Evolutionary conservation across 2,329 filamentous ascomycete species (phyloP).

Genomic region (Penicillium rolfsii): DNA sequence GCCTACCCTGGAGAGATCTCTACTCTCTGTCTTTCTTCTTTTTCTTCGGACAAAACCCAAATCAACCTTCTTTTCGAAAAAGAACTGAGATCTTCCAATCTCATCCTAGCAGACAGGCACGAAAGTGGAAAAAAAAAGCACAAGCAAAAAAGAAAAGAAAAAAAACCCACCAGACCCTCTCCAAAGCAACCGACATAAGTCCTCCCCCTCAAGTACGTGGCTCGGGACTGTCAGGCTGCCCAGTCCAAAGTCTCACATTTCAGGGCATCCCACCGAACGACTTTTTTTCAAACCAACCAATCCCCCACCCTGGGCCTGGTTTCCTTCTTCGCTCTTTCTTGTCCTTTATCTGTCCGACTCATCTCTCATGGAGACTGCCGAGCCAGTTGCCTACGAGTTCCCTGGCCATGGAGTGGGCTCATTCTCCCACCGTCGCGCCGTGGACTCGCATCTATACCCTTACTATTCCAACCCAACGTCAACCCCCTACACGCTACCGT

Average conservation of each 20-base stretch:
- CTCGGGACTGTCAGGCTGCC: background rate
- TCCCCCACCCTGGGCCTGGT: background rate
- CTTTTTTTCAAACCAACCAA: background rate
- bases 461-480: conserved; percentile 44
- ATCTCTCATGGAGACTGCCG: conserved; percentile 44
- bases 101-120: background rate
- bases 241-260: background rate
- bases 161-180: too few species aligned
- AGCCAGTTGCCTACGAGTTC: conserved; percentile 47
- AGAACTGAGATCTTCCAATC: background rate
- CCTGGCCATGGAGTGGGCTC: conserved; percentile 42
- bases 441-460: conserved; percentile 42
- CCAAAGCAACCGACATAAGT: background rate
- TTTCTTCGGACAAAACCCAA: background rate
- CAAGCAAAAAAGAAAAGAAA: background rate
- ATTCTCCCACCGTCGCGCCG: conserved; percentile 42
- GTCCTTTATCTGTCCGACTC: background rate
- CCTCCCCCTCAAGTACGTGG: background rate
- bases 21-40: background rate
- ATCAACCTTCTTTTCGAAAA: background rate
- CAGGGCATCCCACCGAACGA: background rate
- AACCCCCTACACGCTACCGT: conserved; percentile 41
- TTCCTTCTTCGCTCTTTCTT: background rate
- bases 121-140: background rate
- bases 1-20: too few species aligned